Evolutionary conservation across 2,329 filamentous ascomycete species (phyloP).

Genomic region (Aspergillus ochraceoroseus): DNA sequence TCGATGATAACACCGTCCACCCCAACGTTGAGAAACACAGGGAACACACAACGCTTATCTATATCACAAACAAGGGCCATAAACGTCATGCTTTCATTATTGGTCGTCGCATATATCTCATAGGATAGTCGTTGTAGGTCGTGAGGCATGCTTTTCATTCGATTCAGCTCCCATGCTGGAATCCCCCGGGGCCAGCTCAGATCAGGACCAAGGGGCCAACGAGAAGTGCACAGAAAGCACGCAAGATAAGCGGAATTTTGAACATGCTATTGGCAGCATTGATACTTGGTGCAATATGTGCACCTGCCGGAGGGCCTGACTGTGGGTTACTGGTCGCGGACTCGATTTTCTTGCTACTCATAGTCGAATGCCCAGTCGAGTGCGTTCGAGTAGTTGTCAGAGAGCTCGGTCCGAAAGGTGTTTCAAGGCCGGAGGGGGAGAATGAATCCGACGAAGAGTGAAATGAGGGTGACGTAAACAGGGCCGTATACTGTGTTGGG

Average conservation of each 20-base stretch:
- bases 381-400: constrained; percentile 9
- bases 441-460: constrained; percentile 43
- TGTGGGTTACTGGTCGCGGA: neutral
- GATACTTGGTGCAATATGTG: constrained; percentile 20
- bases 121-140: constrained; percentile 3
- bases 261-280: constrained; percentile 18
- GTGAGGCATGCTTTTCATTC: neutral
- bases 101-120: constrained; percentile 14
- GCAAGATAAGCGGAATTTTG: constrained; percentile 14
- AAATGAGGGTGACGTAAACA: constrained; percentile 50
- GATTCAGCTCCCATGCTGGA: neutral
- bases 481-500: constrained; percentile 41
- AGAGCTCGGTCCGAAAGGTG: constrained; percentile 7
- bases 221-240: constrained; percentile 25
- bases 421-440: constrained; percentile 47
- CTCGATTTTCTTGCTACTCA: constrained; percentile 1
- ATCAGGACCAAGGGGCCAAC: constrained; percentile 18
- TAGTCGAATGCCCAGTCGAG: neutral
- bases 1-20: too few species aligned
- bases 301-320: constrained; percentile 5
- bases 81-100: constrained; percentile 13
- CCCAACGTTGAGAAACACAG: too few species aligned
- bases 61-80: constrained; percentile 10
- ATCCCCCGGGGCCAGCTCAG: constrained; percentile 14
- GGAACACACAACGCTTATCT: constrained; percentile 8